Conservation (phyloP, 306 rosid species). For the Gleditsia sinensis region DNA sequence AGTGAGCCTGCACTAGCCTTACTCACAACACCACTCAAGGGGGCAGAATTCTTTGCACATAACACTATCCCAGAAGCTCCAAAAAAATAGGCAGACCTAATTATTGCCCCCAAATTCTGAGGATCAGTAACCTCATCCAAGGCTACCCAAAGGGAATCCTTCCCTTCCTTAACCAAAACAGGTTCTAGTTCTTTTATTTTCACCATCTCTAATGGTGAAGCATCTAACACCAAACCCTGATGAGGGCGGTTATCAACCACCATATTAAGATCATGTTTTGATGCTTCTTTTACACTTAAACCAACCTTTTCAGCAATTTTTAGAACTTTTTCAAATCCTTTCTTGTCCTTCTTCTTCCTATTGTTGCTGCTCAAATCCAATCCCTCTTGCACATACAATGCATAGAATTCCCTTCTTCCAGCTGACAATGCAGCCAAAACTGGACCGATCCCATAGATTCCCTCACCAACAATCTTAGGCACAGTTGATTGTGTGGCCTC, state of each 20-base stretch:
- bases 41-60: slow-evolving; percentile 95
- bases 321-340: slow-evolving; percentile 79
- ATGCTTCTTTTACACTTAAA: slow-evolving; percentile 61
- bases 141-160: slow-evolving; percentile 85
- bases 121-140: slow-evolving; percentile 97
- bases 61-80: slow-evolving; percentile 90
- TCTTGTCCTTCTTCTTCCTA: slow-evolving; percentile 96
- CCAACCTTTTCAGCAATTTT: slow-evolving; percentile 75
- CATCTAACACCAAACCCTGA: slow-evolving; percentile 90
- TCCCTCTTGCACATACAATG: slow-evolving; percentile 84
- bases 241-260: slow-evolving; percentile 92
- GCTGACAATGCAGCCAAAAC: slow-evolving; percentile 94
- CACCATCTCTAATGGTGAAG: slow-evolving; percentile 91
- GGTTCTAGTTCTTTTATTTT: slow-evolving; percentile 74
- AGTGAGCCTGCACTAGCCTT: slow-evolving; percentile 97
- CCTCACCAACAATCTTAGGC: slow-evolving; percentile 87
- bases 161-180: slow-evolving; percentile 62
- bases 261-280: slow-evolving; percentile 97
- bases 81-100: slow-evolving; percentile 86
- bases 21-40: slow-evolving; percentile 90
- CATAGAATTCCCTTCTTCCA: slow-evolving; percentile 90
- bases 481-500: slow-evolving; percentile 81
- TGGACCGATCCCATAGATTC: slow-evolving; percentile 92
- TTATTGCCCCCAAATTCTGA: slow-evolving; percentile 89
- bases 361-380: slow-evolving; percentile 80